These are phyloP conservation scores for Fraxinus ornus DNA, from an alignment of 305 asterid genomes.

Conservation along the genomic window DNA sequence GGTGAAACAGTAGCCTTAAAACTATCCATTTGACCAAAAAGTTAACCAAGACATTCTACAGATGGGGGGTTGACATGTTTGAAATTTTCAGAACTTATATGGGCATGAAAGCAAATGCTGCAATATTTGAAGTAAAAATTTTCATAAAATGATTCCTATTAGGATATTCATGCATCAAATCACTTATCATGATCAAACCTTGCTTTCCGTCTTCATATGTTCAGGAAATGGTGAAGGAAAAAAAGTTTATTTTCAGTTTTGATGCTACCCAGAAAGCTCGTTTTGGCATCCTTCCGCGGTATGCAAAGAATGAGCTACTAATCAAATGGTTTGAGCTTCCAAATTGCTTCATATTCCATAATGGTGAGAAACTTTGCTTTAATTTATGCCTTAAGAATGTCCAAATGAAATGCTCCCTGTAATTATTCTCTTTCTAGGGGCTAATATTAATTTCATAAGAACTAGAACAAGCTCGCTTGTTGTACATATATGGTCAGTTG, in stretches of 20 bases:
- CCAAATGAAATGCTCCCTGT: slow-evolving; percentile 7
- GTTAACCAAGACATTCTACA: not conserved
- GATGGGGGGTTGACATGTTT: not conserved
- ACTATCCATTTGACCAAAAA: not conserved
- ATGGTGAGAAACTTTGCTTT: slow-evolving; percentile 52
- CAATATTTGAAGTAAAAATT: not conserved
- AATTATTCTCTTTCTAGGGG: slow-evolving; percentile 5
- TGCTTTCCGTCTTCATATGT: slow-evolving; percentile 19
- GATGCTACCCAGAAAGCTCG: slow-evolving; percentile 88
- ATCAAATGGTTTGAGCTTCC: slow-evolving; percentile 99
- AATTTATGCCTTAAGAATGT: slow-evolving; percentile 17
- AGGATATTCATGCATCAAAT: slow-evolving; percentile 2
- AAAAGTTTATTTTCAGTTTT: slow-evolving; percentile 58
- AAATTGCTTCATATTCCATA: slow-evolving; percentile 93
- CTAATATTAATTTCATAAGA: not conserved
- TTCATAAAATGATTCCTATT: not conserved
- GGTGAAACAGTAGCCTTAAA: not conserved
- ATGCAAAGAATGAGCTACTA: slow-evolving; percentile 69
- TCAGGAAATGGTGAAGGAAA: slow-evolving; percentile 95
- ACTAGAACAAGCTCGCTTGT: not conserved
- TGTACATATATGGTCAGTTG: not conserved
- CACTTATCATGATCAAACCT: slow-evolving; percentile 9
- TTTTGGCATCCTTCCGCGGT: slow-evolving; percentile 91
- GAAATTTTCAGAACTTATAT: not conserved
- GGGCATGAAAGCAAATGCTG: not conserved